A percentile compares a stretch with the other conserved stretches of the same genome.
phyloP scores from a whole-genome alignment of 148 eudicot species.

The Talinum fruticosum region DNA sequence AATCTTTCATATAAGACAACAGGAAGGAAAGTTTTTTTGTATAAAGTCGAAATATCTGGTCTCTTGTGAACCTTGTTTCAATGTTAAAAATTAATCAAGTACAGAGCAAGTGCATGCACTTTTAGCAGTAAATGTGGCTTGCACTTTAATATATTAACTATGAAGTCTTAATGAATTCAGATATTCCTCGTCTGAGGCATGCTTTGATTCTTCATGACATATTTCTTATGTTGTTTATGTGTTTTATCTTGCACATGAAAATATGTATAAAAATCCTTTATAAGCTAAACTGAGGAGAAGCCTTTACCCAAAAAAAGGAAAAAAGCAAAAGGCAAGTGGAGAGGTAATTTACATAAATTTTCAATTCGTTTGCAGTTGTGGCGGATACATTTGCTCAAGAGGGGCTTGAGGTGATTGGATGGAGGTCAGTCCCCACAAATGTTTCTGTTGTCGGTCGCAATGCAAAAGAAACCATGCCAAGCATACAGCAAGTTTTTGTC shows the following conservation, averaged over 20 bases:
- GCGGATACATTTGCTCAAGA: constrained; percentile 66
- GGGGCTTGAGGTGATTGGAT: constrained; percentile 96
- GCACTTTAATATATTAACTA: not conserved
- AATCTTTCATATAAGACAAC: not conserved
- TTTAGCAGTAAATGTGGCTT: not conserved
- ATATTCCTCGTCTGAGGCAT: not conserved
- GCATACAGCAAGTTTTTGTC: constrained; percentile 87
- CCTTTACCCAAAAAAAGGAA: too few relatives aligned
- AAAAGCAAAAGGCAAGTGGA: too few relatives aligned
- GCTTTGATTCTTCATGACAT: not conserved
- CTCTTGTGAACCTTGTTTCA: not conserved
- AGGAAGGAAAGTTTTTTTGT: not conserved
- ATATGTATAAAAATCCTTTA: not conserved
- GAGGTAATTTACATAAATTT: not conserved
- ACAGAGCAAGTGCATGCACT: not conserved
- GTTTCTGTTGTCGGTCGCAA: constrained; percentile 69
- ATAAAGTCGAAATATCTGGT: not conserved
- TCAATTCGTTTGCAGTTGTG: constrained; percentile 49
- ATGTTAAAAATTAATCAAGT: not conserved
- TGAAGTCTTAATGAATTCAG: not conserved
- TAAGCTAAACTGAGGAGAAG: not conserved
- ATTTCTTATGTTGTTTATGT: not conserved
- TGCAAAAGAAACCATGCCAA: constrained; percentile 96
- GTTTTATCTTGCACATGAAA: not conserved
- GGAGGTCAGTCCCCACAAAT: constrained; percentile 93